A percentile compares a stretch with the other conserved stretches of the same genome.
Conservation (phyloP, 2,329 filamentous ascomycete genomes). For the Erysiphe neolycopersici region DNA sequence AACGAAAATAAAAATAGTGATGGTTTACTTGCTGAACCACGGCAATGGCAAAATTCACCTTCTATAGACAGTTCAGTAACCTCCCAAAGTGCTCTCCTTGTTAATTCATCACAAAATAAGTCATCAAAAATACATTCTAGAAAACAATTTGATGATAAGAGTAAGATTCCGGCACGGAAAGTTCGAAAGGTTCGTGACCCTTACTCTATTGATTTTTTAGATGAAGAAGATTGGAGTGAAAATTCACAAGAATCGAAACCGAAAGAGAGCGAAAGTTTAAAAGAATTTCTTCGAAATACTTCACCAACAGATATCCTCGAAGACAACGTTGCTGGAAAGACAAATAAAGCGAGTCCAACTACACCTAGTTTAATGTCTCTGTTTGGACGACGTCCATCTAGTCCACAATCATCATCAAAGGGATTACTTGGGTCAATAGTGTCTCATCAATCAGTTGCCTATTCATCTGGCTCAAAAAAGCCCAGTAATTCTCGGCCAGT, state of each 20-base stretch:
- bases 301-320: slow-evolving; percentile 25
- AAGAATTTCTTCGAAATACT: slow-evolving; percentile 46
- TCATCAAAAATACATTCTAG: slow-evolving; percentile 2
- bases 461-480: slow-evolving; percentile 2
- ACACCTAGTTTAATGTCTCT: slow-evolving; percentile 34
- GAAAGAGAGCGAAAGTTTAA: slow-evolving; percentile 33
- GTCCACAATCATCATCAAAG: slow-evolving; percentile 15
- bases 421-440: neutral
- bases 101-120: slow-evolving; percentile 15
- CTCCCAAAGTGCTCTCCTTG: slow-evolving; percentile 45
- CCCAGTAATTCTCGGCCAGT: slow-evolving; percentile 8
- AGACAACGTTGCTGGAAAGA: slow-evolving; percentile 6
- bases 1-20: slow-evolving; percentile 20
- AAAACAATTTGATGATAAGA: slow-evolving; percentile 9
- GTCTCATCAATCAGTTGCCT: slow-evolving; percentile 5
- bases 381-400: slow-evolving; percentile 18
- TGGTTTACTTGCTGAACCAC: slow-evolving; percentile 26
- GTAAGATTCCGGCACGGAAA: slow-evolving; percentile 40
- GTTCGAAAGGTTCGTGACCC: slow-evolving; percentile 61
- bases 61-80: slow-evolving; percentile 23
- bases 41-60: slow-evolving; percentile 21
- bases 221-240: slow-evolving; percentile 15
- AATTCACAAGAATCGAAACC: slow-evolving; percentile 5
- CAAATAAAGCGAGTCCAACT: slow-evolving; percentile 36
- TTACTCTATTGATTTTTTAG: slow-evolving; percentile 65